phyloP scores from a whole-genome alignment of 306 rosid genomes.

The Citrullus amarus region DNA sequence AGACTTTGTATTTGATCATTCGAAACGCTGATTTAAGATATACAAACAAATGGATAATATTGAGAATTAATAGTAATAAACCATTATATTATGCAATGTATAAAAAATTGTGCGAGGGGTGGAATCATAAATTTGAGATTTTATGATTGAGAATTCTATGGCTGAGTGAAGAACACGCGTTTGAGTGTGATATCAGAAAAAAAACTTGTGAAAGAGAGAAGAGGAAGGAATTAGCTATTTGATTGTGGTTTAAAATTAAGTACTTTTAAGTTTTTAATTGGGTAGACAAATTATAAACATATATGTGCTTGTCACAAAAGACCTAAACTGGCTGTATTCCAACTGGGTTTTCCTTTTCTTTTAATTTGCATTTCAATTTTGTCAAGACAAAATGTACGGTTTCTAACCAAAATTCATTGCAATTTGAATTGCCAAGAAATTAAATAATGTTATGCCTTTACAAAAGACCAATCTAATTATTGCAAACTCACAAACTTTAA shows the following conservation, averaged over 20 bases:
- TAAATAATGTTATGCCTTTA: background rate
- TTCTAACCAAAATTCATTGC: background rate
- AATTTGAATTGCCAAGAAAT: background rate
- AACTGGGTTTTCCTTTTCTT: background rate
- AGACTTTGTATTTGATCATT: too few relatives aligned
- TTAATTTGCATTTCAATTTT: background rate
- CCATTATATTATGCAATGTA: background rate
- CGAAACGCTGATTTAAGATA: too few relatives aligned
- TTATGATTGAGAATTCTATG: constrained; percentile 21
- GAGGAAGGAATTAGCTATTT: background rate
- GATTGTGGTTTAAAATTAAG: background rate
- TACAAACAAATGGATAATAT: too few relatives aligned
- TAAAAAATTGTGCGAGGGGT: background rate
- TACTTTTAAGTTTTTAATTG: background rate
- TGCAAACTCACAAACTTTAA: background rate
- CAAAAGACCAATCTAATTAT: background rate
- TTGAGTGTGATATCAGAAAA: constrained; percentile 20
- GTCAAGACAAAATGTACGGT: background rate
- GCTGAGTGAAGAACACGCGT: constrained; percentile 46
- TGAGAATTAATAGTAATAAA: background rate
- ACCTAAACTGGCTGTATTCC: background rate
- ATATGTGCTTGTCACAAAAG: background rate
- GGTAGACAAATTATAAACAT: background rate
- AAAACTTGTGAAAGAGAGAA: background rate
- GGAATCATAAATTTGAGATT: background rate